Evolutionary conservation across 805 yeast genomes (phyloP), one percentile per base, ranked within the genome.

Genomic region (Metschnikowia baotianmanensis): DNA sequence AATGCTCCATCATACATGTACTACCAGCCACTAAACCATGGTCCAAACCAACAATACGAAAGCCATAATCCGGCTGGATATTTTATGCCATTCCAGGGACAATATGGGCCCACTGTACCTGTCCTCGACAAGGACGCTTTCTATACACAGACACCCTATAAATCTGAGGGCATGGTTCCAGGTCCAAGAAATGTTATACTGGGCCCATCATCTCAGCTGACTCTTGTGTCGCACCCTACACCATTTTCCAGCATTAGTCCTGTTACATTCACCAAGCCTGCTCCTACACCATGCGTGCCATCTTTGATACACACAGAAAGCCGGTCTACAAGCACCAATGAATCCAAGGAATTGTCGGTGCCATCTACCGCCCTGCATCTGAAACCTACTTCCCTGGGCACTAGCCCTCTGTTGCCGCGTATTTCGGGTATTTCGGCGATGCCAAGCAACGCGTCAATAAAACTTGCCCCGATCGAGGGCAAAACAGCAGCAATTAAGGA

Each of bases 401-500:
- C 38, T 4, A 32, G 38, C 27, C 45, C 45, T 3, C 31, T 24
- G 25, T 15, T 33, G 19, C 41, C 38, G 26, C 4, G 22, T 7
- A 22, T 23, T 16, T 25, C 30, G 18, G n/a, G 26, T 6, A n/a
- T 11, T 4, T 12, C 35, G 7, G 20, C 34, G 12, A 17, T 16
- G 11, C 11, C 26, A 15, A 16, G 19, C 7, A 11, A 8, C n/a
- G 31, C 18, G 13, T 21, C 20, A 12, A 21, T 40, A 22, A 43
- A 35, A 21, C 48, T 46, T 24, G 45, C 50, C 19, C 50, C 50
- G 7, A 40, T 46, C 12, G 32, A 45, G 17, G 18, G 24, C 23
- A 31, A 27, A 8, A 17, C 9, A 17, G 41, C 22, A 9, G 30
- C 15, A n/a, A 33, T 31, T 8, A 28, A 26, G 26, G 34, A 26